These are phyloP conservation scores for Galerina marginata DNA, from an alignment of 768 basidiomycete species.

Conservation along the genomic window DNA sequence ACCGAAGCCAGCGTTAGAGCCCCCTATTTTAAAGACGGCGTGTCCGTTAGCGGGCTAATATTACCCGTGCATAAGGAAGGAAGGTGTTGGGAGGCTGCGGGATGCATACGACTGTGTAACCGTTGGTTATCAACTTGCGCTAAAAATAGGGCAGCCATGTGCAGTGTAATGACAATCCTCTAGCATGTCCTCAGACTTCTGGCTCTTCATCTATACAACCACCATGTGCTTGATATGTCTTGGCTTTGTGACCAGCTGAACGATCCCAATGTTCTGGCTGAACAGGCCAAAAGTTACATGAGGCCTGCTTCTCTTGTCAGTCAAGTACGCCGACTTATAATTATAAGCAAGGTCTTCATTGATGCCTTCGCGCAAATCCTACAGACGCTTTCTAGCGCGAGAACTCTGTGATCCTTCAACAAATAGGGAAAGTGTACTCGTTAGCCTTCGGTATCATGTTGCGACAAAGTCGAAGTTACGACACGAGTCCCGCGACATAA, in stretches of 20 bases:
- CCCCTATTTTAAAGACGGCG: slow-evolving; percentile 9
- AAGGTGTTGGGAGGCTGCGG: slow-evolving; percentile 3
- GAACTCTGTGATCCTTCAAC: too few species aligned
- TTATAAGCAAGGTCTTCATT: too few species aligned
- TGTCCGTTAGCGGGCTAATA: slow-evolving; percentile 18
- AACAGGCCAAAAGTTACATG: too few species aligned
- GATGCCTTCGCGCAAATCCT: too few species aligned
- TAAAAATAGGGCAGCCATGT: slow-evolving; percentile 20
- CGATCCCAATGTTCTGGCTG: too few species aligned
- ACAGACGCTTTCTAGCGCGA: too few species aligned
- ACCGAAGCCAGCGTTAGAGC: neutral
- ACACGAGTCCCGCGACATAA: too few species aligned
- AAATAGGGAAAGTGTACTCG: too few species aligned
- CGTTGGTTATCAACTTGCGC: slow-evolving; percentile 5
- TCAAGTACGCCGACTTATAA: too few species aligned
- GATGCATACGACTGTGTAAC: slow-evolving; percentile 10
- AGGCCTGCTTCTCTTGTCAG: too few species aligned
- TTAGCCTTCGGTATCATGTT: too few species aligned
- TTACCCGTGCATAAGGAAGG: slow-evolving; percentile 2
- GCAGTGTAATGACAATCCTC: neutral
- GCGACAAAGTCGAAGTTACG: too few species aligned
- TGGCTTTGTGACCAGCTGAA: neutral
- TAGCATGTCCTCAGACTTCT: neutral
- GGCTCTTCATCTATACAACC: neutral
- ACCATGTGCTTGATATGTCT: slow-evolving; percentile 3